Evolutionary conservation across 2,329 filamentous ascomycete genomes (phyloP).

Genomic region (Curvularia lunata): DNA sequence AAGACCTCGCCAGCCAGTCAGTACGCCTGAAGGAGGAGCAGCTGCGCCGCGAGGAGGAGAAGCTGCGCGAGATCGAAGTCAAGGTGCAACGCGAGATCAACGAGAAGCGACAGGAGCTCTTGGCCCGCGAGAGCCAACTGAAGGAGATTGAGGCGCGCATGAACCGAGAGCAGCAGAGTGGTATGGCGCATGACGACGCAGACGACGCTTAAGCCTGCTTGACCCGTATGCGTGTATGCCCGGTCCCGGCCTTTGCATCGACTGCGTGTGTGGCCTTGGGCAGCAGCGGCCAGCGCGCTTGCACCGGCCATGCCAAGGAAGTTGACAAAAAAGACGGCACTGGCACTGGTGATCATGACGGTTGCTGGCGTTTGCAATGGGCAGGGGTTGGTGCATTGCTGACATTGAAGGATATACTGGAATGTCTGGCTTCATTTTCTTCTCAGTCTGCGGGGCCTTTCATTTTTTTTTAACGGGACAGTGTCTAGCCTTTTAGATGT

Average conservation of each 20-base stretch:
- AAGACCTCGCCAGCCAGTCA: slow-evolving; percentile 94
- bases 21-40: slow-evolving; percentile 99
- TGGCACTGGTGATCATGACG: slow-evolving; percentile 20
- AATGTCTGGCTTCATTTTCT: slow-evolving; percentile 37
- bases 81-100: slow-evolving; percentile 99
- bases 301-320: slow-evolving; percentile 26
- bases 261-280: slow-evolving; percentile 13
- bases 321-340: slow-evolving; percentile 29
- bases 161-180: slow-evolving; percentile 79
- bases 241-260: slow-evolving; percentile 11
- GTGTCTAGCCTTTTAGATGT: slow-evolving; percentile 30
- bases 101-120: slow-evolving; percentile 97
- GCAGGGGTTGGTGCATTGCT: slow-evolving; percentile 38
- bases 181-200: slow-evolving; percentile 42
- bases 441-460: slow-evolving; percentile 38
- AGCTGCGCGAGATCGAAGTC: slow-evolving; percentile 98
- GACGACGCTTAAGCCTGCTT: slow-evolving; percentile 38
- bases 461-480: slow-evolving; percentile 36
- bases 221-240: slow-evolving; percentile 11
- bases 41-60: slow-evolving; percentile 98
- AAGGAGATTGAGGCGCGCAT: slow-evolving; percentile 98
- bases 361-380: slow-evolving; percentile 39
- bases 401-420: slow-evolving; percentile 30
- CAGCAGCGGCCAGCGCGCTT: slow-evolving; percentile 39
- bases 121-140: slow-evolving; percentile 97